Conservation (phyloP, 73 alveolate genomes). For the Uronychia setigera region DNA sequence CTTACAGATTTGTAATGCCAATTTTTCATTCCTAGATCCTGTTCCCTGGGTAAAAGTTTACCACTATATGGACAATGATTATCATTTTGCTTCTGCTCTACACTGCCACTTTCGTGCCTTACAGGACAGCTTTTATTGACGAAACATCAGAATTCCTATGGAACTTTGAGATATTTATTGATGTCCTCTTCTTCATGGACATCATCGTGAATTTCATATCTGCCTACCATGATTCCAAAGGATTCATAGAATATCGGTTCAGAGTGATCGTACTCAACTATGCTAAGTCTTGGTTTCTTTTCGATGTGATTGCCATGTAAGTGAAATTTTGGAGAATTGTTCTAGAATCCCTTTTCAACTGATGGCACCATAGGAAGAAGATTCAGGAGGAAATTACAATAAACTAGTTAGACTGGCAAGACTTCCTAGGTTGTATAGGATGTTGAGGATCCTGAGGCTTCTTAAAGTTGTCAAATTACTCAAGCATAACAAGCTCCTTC, state of each 20-base stretch:
- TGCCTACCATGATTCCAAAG: slow-evolving; percentile 15
- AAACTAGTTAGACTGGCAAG: slow-evolving; percentile 29
- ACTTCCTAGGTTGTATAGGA: slow-evolving; percentile 43
- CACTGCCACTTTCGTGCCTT: slow-evolving; percentile 80
- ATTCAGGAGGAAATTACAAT: not conserved
- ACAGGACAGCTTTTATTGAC: slow-evolving; percentile 72
- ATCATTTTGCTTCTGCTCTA: slow-evolving; percentile 57
- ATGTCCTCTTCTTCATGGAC: slow-evolving; percentile 59
- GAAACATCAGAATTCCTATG: slow-evolving; percentile 13
- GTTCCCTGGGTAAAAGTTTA: slow-evolving; percentile 43
- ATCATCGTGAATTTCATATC: slow-evolving; percentile 50
- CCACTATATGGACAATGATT: slow-evolving; percentile 49
- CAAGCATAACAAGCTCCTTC: slow-evolving; percentile 21
- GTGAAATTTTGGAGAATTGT: not conserved
- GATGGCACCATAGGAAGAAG: slow-evolving; percentile 11
- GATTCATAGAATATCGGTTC: not conserved
- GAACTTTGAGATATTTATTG: slow-evolving; percentile 41
- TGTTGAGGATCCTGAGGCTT: slow-evolving; percentile 50
- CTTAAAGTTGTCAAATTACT: slow-evolving; percentile 41
- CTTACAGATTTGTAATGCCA: not conserved
- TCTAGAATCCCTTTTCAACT: not conserved
- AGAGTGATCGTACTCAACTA: slow-evolving; percentile 14
- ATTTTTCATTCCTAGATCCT: not conserved
- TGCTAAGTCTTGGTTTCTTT: slow-evolving; percentile 15
- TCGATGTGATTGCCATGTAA: slow-evolving; percentile 25